Percentiles rank a stretch among this genome's conserved stretches.
Conservation (phyloP, 83 land plant species). For the Picea abies region DNA sequence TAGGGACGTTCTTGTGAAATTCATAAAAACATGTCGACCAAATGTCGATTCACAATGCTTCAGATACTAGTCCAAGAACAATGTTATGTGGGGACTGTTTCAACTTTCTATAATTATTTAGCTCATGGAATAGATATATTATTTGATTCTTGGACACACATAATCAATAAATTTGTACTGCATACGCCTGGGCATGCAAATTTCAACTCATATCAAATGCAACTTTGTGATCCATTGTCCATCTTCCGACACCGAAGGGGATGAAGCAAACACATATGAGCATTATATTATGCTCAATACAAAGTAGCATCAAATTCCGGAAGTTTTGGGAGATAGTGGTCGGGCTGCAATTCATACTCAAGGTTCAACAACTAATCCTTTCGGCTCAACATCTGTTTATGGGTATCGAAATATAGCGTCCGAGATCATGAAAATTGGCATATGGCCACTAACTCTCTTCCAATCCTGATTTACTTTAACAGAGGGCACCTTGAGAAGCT, state of each 20-base stretch:
- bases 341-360: constrained; percentile 96
- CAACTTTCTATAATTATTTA: constrained; percentile 69
- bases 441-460: not conserved
- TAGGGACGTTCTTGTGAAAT: too few relatives aligned
- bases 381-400: constrained; percentile 78
- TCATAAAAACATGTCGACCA: constrained; percentile 76
- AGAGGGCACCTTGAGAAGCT: too few relatives aligned
- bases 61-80: too few relatives aligned
- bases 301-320: constrained; percentile 94
- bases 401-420: not conserved
- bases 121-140: constrained; percentile 90
- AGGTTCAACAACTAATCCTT: constrained; percentile 90
- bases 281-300: constrained; percentile 70
- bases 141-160: constrained; percentile 93
- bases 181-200: constrained; percentile 98
- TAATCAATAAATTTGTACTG: constrained; percentile 90
- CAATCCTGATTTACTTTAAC: not conserved
- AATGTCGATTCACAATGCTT: constrained; percentile 95
- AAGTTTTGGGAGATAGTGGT: constrained; percentile 86
- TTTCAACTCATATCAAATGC: constrained; percentile 92
- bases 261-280: constrained; percentile 37
- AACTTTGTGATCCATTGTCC: constrained; percentile 80
- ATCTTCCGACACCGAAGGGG: constrained; percentile 10
- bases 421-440: constrained; percentile 1
- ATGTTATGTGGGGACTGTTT: constrained; percentile 94